These are phyloP conservation scores for Passalora sequoiae DNA, from an alignment of 2,329 filamentous ascomycete species.

Conservation along the genomic window DNA sequence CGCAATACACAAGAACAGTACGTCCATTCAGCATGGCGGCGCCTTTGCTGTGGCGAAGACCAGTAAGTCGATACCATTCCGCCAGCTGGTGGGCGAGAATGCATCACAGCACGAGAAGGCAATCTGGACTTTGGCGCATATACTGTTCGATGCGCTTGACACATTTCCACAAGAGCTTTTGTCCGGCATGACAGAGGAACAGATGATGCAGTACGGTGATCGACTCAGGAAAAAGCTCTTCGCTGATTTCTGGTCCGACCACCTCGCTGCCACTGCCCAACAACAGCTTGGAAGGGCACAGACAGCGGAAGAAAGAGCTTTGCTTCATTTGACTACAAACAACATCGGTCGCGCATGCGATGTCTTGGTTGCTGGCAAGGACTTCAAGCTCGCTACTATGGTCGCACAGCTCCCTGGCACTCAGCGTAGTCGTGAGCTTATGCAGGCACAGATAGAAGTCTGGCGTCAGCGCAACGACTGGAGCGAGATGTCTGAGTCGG, in stretches of 20 bases:
- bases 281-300: slow-evolving; percentile 52
- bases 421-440: slow-evolving; percentile 63
- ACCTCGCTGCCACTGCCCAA: slow-evolving; percentile 39
- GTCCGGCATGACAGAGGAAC: slow-evolving; percentile 39
- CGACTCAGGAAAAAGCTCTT: slow-evolving; percentile 55
- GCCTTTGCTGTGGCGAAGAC: slow-evolving; percentile 56
- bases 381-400: slow-evolving; percentile 80
- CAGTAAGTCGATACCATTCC: slow-evolving; percentile 44
- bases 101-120: slow-evolving; percentile 58
- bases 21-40: slow-evolving; percentile 35
- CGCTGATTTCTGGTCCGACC: slow-evolving; percentile 58
- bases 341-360: slow-evolving; percentile 79
- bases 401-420: slow-evolving; percentile 76
- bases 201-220: slow-evolving; percentile 37
- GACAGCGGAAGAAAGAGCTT: slow-evolving; percentile 73
- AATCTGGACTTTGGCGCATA: slow-evolving; percentile 79
- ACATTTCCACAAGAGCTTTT: slow-evolving; percentile 25
- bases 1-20: slow-evolving; percentile 34
- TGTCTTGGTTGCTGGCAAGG: slow-evolving; percentile 65
- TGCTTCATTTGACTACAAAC: slow-evolving; percentile 73
- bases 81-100: slow-evolving; percentile 36
- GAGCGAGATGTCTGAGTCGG: slow-evolving; percentile 77
- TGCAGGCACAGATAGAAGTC: slow-evolving; percentile 71
- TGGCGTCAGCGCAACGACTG: slow-evolving; percentile 81
- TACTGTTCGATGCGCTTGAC: slow-evolving; percentile 71